Base-by-base conservation (phyloP, 495 filamentous ascomycete species). In the Pseudoneurospora amorphoporcata region DNA sequence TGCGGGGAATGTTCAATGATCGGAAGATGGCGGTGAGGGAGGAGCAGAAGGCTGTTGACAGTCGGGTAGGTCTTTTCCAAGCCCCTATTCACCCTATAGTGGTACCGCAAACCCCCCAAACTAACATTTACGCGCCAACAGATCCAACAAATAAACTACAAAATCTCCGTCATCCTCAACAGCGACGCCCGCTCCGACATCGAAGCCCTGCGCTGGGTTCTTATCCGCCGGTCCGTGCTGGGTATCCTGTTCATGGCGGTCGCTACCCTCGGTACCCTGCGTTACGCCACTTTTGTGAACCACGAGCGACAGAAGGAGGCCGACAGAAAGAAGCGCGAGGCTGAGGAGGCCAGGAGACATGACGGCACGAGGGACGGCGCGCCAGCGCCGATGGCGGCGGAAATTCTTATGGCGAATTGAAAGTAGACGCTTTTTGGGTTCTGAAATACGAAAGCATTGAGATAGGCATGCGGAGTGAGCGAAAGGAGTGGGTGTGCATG, bases 1-100 rank as follows among this genome's bases (percentile, higher is more conserved):
- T 98, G 47, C 94, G 93, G 78, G 94, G 93, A 69, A 91, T 97
- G 90, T 97, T 98, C 81, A 94, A 98, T 77, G 95, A 99, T 77
- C 88, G 97, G 32, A 94, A 94, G 81, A 97, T 99, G 94, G 87
- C 87, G 7, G 94, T 94, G 19, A 86, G 93, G 58, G 91, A 92
- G 79, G 91, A 97, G 78, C 92, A 97, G 82, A 88, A 94, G 76
- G 86, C 82, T 19, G 91, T 93, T 79, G 94, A 98, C 76, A 91
- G 87, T 76, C 84, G 84, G 76, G 89, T 92, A 80, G 35, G 84
- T 84, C 23, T 68, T 71, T 58, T 70, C 19, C 32, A 9, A 19
- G 9, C 19, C 14, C 32, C 65, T 47, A 10, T 58, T 38, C 17
- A 40, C 1, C 42, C 12, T 10, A 32, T 8, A 7, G 3, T 17